A percentile compares a stretch with the other conserved stretches of the same genome.
phyloP scores from a whole-genome alignment of 2,329 filamentous ascomycete genomes.

The Elsinoe necatrix region DNA sequence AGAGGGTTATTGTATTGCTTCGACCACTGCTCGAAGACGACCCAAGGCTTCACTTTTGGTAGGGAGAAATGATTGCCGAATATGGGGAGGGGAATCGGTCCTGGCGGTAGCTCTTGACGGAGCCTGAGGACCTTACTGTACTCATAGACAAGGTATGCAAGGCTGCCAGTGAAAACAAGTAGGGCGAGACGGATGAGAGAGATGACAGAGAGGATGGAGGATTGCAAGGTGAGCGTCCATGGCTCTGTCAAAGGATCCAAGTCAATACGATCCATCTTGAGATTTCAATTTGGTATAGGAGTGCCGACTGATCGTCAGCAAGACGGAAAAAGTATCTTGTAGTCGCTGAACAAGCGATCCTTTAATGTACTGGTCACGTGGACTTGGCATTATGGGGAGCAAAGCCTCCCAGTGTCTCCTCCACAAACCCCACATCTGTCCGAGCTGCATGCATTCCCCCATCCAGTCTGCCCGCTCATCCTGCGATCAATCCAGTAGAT shows the following conservation, averaged over 20 bases:
- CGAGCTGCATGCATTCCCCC: no score
- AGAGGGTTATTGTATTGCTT: conserved; percentile 17
- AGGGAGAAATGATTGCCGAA: conserved; percentile 20
- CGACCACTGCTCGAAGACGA: conserved; percentile 18
- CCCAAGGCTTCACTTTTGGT: conserved; percentile 18
- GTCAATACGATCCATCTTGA: background rate
- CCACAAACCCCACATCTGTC: no score
- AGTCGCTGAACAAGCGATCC: background rate
- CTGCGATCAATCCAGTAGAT: no score
- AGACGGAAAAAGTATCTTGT: background rate
- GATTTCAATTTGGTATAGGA: background rate
- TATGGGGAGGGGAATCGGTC: conserved; percentile 20
- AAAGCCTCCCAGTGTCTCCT: background rate
- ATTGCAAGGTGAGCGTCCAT: background rate
- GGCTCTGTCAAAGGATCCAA: background rate
- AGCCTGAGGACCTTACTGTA: background rate
- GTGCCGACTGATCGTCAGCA: background rate
- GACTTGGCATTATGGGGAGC: background rate
- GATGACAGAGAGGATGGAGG: background rate
- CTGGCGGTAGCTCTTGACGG: conserved; percentile 6
- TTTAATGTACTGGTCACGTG: background rate
- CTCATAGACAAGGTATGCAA: background rate
- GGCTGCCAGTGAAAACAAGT: background rate
- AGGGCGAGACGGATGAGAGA: background rate
- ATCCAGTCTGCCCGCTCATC: no score